Base-by-base conservation (phyloP, 176 grass and related monocot genomes). In the Echinochloa phyllopogon region DNA sequence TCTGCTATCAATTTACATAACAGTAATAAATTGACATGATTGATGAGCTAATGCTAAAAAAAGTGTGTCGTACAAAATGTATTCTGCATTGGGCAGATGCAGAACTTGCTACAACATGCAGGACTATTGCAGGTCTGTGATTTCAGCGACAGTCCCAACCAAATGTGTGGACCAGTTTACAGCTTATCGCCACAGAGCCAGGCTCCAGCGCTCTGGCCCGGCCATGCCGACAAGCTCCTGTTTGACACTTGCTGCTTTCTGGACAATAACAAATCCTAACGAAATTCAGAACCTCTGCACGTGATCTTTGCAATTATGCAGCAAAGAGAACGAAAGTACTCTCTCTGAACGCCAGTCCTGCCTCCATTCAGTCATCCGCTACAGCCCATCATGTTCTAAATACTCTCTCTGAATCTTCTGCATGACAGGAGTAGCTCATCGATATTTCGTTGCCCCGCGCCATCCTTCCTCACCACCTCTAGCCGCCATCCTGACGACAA, bases 91-190 rank as follows among this genome's bases (percentile, higher is more conserved):
- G 27, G 12, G 43, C 17, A 43, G 52, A 5, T 61, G 52, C 39
- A 57, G 15, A 36, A 41, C 7, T 8, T 64, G 44, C n/a, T 53
- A 38, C 29, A 63, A 10, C 53, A 27, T 49, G 60, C 21, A 24
- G 15, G 68, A 25, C 27, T 10, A 16, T 57, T 21, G 57, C 14
- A 17, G 67, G 8, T 37, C 11, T 67, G 57, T 48, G 8, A 77
- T 66, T 77, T 76, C 21, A 41, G 51, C 62, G 61, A 75, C 78
- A 82, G 68, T 21, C 50, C 20, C 59, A 66, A 50, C 85, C 77
- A 44, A 74, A 74, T 57, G 62, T 25, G 5, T 11, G 69, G 45
- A 41, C 79, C 58, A 63, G 45, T 18, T 38, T 56, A 47, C 53
- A 74, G 42, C 51, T 33, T 45, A 65, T 44, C 40, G 49, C 41